These are phyloP conservation scores for Podila epicladia DNA, from an alignment of 192 early-diverging fungal genomes.

Conservation along the genomic window DNA sequence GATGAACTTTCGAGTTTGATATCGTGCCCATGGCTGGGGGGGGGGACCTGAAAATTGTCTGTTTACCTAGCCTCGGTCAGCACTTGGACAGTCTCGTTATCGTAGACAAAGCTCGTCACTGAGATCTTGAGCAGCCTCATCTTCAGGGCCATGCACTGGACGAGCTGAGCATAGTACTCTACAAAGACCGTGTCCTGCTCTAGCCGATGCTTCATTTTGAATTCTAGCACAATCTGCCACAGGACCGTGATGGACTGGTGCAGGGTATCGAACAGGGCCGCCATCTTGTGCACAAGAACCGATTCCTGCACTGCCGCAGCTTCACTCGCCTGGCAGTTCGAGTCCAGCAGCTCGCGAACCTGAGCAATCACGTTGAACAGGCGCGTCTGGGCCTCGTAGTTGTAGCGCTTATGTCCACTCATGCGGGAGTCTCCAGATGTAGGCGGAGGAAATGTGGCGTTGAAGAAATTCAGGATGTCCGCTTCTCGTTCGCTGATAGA, in stretches of 20 bases:
- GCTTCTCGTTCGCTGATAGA: constrained; percentile 12
- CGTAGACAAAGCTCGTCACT: constrained; percentile 17
- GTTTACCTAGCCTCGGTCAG: constrained; percentile 17
- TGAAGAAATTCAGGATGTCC: constrained; percentile 1
- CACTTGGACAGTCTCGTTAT: constrained; percentile 10
- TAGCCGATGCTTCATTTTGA: constrained; percentile 24
- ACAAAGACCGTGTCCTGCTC: constrained; percentile 26
- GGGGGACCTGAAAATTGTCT: too few relatives aligned
- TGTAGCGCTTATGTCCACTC: background rate
- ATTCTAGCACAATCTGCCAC: constrained; percentile 42
- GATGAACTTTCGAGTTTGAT: background rate
- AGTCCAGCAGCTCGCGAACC: background rate
- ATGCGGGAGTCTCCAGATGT: background rate
- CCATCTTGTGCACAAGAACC: constrained; percentile 2
- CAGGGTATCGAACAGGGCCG: constrained; percentile 15
- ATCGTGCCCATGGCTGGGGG: background rate
- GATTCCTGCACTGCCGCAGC: background rate
- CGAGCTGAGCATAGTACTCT: constrained; percentile 32
- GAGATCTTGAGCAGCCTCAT: constrained; percentile 19
- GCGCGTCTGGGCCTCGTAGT: background rate
- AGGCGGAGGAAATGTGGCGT: background rate
- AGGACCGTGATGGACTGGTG: constrained; percentile 12
- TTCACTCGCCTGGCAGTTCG: constrained; percentile 3
- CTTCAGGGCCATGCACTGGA: constrained; percentile 25
- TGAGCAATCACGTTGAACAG: constrained; percentile 7